Evolutionary conservation across 192 early-diverging fungal species (phyloP).

Genomic region (Martensiomyces pterosporus): DNA sequence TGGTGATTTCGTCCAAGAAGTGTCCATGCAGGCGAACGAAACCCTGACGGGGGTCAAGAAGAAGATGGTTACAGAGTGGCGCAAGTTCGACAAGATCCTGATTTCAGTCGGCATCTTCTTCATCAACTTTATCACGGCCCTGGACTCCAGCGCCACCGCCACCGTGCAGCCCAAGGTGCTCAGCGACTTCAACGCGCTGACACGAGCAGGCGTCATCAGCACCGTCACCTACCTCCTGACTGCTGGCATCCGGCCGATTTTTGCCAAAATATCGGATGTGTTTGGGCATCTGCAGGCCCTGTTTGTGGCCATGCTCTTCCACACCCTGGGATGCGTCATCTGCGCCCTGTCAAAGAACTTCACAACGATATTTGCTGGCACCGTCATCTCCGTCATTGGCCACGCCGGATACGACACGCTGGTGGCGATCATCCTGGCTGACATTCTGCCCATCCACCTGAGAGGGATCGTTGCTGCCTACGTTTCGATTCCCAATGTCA

Average conservation of each 20-base stretch:
- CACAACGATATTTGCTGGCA: conserved; percentile 34
- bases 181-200: conserved; percentile 40
- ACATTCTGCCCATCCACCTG: conserved; percentile 38
- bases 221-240: conserved; percentile 34
- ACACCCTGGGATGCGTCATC: conserved; percentile 29
- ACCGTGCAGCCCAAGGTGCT: conserved; percentile 33
- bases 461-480: conserved; percentile 30
- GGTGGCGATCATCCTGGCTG: conserved; percentile 38
- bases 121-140: conserved; percentile 34
- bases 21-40: conserved; percentile 18
- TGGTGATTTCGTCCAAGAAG: too few species aligned
- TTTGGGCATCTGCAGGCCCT: conserved; percentile 36
- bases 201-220: conserved; percentile 18
- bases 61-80: conserved; percentile 41
- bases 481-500: conserved; percentile 34
- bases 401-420: conserved; percentile 39
- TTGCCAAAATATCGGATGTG: conserved; percentile 32
- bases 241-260: conserved; percentile 34
- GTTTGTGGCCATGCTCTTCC: conserved; percentile 14
- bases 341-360: conserved; percentile 31
- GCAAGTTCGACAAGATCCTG: conserved; percentile 29
- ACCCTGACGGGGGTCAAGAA: conserved; percentile 45
- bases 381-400: conserved; percentile 36
- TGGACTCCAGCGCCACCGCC: conserved; percentile 33
- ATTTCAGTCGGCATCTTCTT: conserved; percentile 37